Evolutionary conservation across 768 basidiomycete genomes (phyloP), one percentile per base, ranked within the genome.

Genomic region (Serendipita sp.): DNA sequence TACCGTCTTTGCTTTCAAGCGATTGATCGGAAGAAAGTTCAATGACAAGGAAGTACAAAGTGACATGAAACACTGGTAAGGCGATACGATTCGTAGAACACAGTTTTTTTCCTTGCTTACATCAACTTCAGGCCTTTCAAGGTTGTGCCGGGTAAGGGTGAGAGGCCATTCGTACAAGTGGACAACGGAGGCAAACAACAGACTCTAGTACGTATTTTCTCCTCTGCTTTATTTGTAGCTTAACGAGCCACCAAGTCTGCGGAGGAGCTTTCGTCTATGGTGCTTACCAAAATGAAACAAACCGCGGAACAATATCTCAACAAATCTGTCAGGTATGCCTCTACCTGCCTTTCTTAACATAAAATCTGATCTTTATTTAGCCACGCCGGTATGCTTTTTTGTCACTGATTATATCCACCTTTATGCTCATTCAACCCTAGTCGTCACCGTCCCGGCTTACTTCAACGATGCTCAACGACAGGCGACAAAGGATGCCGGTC

Each of bases 381-480:
- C 56, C 56, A 60, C 18, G 56, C 56, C 34, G 56, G 45, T 44
- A 32, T 10, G 65, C 32, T 10, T 8, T 37, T 13, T 15, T 1
- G 28, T 18, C n/a, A 28, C 30, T 34, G 5, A 35, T 28, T 28
- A 10, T 8, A 4, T 45, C 1, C 18, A 1, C 24, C 18, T 35
- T 65, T 32, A 48, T 45, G 65, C 89, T 87, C 70, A 85, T 90
- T 64, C 41, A 41, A 41, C 5, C 13, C 88, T 88, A 32, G 94
- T 98, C 70, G 79, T 98, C 71, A 97, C 94, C 13, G 95, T 97
- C 35, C 96, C 95, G 0, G 94, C 95, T 0, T 97, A 97, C 78
- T 99, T 98, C 84, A 99, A 99, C 74, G 96, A 99, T 73, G 94
- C 96, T 18, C 96, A 99, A 76, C 87, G 96, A 66, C 95, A 98